A percentile compares a stretch with the other conserved stretches of the same genome.
Evolutionary conservation across 1,284 basidiomycete species (phyloP).

Genomic region (Sporisorium scitamineum): DNA sequence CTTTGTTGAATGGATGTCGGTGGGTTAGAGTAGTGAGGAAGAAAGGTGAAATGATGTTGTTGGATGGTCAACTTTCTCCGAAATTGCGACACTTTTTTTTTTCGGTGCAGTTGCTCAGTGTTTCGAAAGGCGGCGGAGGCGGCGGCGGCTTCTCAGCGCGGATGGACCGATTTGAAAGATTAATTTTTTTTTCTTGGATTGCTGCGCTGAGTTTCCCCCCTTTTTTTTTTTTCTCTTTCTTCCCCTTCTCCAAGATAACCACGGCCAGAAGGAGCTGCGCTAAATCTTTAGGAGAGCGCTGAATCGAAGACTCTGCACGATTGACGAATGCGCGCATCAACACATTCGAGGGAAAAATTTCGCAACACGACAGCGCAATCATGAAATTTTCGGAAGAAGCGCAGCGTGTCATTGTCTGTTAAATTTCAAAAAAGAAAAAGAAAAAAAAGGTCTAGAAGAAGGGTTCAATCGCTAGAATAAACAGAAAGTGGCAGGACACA

Average conservation of each 20-base stretch:
- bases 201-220: not conserved
- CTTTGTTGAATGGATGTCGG: not conserved
- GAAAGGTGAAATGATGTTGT: not conserved
- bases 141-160: constrained; percentile 3
- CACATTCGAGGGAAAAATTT: constrained; percentile 2
- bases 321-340: not conserved
- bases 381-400: not conserved
- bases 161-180: not conserved
- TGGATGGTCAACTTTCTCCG: not conserved
- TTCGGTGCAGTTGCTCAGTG: not conserved
- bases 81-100: not conserved
- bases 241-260: not conserved
- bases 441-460: not conserved
- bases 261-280: not conserved
- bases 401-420: not conserved
- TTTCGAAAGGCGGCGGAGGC: not conserved
- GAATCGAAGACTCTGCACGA: constrained; percentile 1
- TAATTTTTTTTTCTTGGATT: not conserved
- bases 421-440: not conserved
- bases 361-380: constrained; percentile 3
- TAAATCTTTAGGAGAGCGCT: too few species aligned
- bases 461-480: not conserved
- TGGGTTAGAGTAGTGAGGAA: constrained; percentile 1
- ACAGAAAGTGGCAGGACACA: not conserved
- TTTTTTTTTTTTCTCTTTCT: not conserved